These are phyloP conservation scores for Pseudonitzschia multiseries DNA, from an alignment of 108 stramenopile genomes.

Conservation along the genomic window DNA sequence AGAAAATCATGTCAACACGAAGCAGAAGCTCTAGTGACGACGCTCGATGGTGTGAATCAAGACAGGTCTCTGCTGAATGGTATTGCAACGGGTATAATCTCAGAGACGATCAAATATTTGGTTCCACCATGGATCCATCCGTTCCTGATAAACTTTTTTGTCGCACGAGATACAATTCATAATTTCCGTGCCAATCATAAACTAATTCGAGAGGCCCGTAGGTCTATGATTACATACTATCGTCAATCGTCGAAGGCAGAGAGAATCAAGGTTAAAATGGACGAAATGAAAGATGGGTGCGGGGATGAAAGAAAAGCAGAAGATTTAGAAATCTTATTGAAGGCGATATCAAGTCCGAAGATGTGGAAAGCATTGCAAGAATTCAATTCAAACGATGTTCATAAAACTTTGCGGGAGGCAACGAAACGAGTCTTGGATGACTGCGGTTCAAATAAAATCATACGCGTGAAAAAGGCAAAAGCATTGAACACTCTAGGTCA, in stretches of 20 bases:
- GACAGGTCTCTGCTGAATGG: slow-evolving; percentile 1
- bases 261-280: background rate
- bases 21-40: slow-evolving; percentile 14
- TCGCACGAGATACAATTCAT: background rate
- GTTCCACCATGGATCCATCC: slow-evolving; percentile 18
- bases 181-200: slow-evolving; percentile 1
- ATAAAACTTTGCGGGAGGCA: slow-evolving; percentile 21
- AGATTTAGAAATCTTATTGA: slow-evolving; percentile 19
- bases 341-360: slow-evolving; percentile 5
- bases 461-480: slow-evolving; percentile 15
- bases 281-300: background rate
- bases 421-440: slow-evolving; percentile 22
- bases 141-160: background rate
- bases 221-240: slow-evolving; percentile 6
- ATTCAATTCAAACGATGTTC: slow-evolving; percentile 21
- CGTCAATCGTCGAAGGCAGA: background rate
- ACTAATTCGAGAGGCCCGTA: slow-evolving; percentile 5
- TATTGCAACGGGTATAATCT: slow-evolving; percentile 15
- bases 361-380: slow-evolving; percentile 20
- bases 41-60: slow-evolving; percentile 3
- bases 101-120: slow-evolving; percentile 15
- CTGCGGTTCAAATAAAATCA: background rate
- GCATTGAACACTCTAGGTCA: slow-evolving; percentile 22
- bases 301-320: background rate
- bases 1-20: slow-evolving; percentile 17